These are phyloP conservation scores for Rhizoctonia solani DNA, from an alignment of 1,284 basidiomycete species.

Conservation along the genomic window DNA sequence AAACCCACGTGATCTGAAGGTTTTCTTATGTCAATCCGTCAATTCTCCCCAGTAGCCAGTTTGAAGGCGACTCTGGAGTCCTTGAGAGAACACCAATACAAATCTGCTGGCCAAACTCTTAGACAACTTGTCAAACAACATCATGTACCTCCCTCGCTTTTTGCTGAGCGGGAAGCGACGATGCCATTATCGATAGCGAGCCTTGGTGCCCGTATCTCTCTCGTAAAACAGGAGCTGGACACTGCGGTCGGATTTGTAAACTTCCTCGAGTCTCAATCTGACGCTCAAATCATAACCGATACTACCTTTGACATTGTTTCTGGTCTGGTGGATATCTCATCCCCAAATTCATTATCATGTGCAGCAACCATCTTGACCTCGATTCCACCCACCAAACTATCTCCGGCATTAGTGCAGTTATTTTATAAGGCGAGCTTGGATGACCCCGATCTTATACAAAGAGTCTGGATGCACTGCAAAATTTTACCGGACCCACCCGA, in stretches of 20 bases:
- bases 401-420: not conserved
- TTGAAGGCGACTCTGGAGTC: not conserved
- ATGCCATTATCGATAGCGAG: not conserved
- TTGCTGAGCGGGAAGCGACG: not conserved
- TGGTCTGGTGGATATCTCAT: not conserved
- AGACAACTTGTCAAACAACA: not conserved
- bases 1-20: not conserved
- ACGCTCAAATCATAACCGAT: not conserved
- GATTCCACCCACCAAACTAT: not conserved
- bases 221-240: not conserved
- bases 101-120: not conserved
- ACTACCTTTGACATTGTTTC: not conserved
- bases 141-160: not conserved
- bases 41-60: not conserved
- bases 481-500: not conserved
- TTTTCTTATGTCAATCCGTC: not conserved
- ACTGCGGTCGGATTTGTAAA: not conserved
- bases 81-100: not conserved
- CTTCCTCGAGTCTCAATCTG: not conserved
- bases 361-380: not conserved
- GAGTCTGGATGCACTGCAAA: conserved; percentile 1
- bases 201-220: conserved; percentile 11
- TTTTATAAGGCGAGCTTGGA: not conserved
- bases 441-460: not conserved
- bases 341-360: conserved; percentile 1